Base-by-base conservation (phyloP, 768 basidiomycete genomes). In the Pleurotus platypus region DNA sequence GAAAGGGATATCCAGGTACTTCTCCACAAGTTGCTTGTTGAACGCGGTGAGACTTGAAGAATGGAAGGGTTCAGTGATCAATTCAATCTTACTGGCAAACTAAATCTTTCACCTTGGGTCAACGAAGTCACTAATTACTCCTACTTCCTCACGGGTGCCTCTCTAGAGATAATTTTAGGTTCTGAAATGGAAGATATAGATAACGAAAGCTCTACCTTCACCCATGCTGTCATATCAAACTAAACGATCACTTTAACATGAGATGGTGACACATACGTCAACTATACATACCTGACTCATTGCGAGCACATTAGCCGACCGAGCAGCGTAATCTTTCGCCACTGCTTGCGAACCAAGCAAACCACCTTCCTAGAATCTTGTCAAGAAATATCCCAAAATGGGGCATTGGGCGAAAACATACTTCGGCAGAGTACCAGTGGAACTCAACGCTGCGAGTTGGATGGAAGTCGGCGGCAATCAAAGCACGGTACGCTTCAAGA, bases 191-290 rank as follows among this genome's bases (percentile, higher is more conserved):
- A 26, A 35, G 54, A 56, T 24, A 47, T 27, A 55, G 47, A 60
- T n/a, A 18, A 51, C 61, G 40, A 73, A 66, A 35, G 58, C 66
- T 66, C 78, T 78, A 76, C 82, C 81, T 93, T 93, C 59, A 96
- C 90, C 93, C 93, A 97, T 56, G 92, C 92, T 18, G 92, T 94
- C 92, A 93, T 93, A 68, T 93, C 91, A 66, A 89, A 90, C 89
- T 91, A 63, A 49, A 55, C 39, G 57, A 39, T 42, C 16, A 49
- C 42, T 55, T 56, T 55, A 53, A 56, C 16, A 49, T 22, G 42
- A 45, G 35, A 50, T 49, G 55, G 46, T 51, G 20, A 22, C 30
- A 49, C 8, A 39, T 58, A 26, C 22, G 15, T 20, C 35, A 30
- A 56, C 49, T 58, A 20, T 40, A 18, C 58, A 62, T 69, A 90